Evolutionary conservation across 139 green algal species (phyloP), one percentile per base, ranked within the genome.

Genomic region (Choricystis sp.): DNA sequence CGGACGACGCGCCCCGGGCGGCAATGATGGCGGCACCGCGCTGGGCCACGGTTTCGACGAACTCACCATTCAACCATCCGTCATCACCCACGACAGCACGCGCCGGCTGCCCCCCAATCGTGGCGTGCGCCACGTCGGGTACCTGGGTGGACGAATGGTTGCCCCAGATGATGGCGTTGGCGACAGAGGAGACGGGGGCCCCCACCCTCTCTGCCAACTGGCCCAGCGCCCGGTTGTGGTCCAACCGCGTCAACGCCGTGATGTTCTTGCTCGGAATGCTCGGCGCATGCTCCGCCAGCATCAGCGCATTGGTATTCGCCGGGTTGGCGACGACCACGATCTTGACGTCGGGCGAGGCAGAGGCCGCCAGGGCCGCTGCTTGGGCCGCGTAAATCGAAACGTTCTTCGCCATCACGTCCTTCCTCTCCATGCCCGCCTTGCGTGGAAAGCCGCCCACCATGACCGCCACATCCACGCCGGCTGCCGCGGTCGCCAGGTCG

Each of bases 141-240:
- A 94, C 96, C 81, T 95, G 81, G 26, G 89, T 95, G 58, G 74
- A 87, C 16, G 77, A 89, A 78, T 97, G 91, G 79, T 97, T 97
- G 69, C 91, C 91, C 91, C 91, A 97, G 74, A 97, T 96, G 75
- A 91, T 96, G 22, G 86, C 83, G 69, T 96, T 96, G 57, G 83
- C 83, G 3, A 97, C 91, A 16, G 81, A 72, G 24, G 63, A 77
- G 22, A 90, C 80, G 40, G 85, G 79, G 9, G 74, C 66, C 19
- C 77, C 79, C 1, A 71, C 67, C 28, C 79, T 77, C 73, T 91
- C 81, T 0, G 83, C 68, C 4, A 97, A 69, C 84, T 92, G 76
- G 16, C 81, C 89, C 55, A 97, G 70, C 1, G 89, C 88, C 55
- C 91, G 74, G 84, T 97, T 97, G 81, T 97, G 91, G 77, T 97